Base-by-base conservation (phyloP, 768 basidiomycete species). In the Imleria badia region DNA sequence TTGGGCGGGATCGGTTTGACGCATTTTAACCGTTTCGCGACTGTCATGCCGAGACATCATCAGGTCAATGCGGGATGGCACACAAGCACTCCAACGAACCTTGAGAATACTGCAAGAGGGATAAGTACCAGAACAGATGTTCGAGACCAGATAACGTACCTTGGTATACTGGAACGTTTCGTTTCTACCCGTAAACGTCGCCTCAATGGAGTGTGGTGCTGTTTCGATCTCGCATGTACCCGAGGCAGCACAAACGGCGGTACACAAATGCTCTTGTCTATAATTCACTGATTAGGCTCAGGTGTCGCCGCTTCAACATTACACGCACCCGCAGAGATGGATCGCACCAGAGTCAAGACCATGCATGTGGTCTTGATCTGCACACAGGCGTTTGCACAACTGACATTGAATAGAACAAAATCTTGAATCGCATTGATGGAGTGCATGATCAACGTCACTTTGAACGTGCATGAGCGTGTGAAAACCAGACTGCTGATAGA, bases 211-310 rank as follows among this genome's bases (percentile, higher is more conserved):
- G n/a, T n/a, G n/a, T n/a, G n/a, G n/a, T n/a, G n/a, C n/a, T n/a
- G n/a, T n/a, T n/a, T n/a, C n/a, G n/a, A n/a, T n/a, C n/a, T n/a
- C n/a, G n/a, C 84, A 86, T 19, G 78, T 80, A 4, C 85, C 84
- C 1, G 63, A 59, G 0, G 75, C 70, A n/a, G 68, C 58, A 53
- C 84, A 86, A 3, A 70, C 35, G 0, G 72, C 64, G 14, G 60
- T 46, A 55, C 84, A 85, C 17, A 72, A 50, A 61, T 85, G 84
- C n/a, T 73, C 70, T 71, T 85, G 78, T 2, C 84, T 85, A 43
- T n/a, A 22, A 0, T 39, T 47, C 30, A 11, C 5, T 6, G n/a
- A 23, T 63, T 8, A 59, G 46, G 6, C 4, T n/a, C 9, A 31
- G 13, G 23, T 7, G 12, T 30, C 15, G 19, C 31, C 23, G n/a